These are phyloP conservation scores for Torulaspora indica DNA, from an alignment of 805 yeast species.

Conservation along the genomic window DNA sequence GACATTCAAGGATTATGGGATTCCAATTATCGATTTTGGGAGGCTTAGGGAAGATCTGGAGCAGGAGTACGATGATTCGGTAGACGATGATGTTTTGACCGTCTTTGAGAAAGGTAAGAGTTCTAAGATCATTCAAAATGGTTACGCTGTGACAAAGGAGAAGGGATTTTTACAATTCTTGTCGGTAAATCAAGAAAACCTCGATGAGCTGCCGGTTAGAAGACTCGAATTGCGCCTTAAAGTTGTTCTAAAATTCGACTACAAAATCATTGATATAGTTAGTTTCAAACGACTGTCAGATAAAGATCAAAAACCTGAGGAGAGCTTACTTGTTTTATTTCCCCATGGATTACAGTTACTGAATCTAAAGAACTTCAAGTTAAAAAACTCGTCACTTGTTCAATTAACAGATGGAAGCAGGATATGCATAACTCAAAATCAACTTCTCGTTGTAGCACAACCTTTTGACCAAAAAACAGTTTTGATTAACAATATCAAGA, in stretches of 20 bases:
- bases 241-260: constrained; percentile 34
- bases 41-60: constrained; percentile 15
- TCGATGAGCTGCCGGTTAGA: constrained; percentile 32
- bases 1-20: constrained; percentile 32
- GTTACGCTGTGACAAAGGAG: constrained; percentile 31
- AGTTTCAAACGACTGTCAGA: constrained; percentile 23
- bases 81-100: constrained; percentile 33
- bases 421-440: constrained; percentile 17
- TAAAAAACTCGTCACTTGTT: constrained; percentile 26
- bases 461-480: constrained; percentile 1
- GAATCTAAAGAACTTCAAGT: constrained; percentile 26
- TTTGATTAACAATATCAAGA: constrained; percentile 18
- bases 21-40: constrained; percentile 22
- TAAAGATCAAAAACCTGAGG: constrained; percentile 19
- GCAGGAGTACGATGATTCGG: constrained; percentile 20
- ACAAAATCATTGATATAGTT: constrained; percentile 26
- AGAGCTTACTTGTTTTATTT: constrained; percentile 27
- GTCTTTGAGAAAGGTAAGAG: constrained; percentile 31
- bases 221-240: constrained; percentile 31
- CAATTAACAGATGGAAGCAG: constrained; percentile 20
- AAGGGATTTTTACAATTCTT: constrained; percentile 29
- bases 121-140: constrained; percentile 35
- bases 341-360: constrained; percentile 32
- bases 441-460: constrained; percentile 22
- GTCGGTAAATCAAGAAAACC: constrained; percentile 18